Percentiles rank a stretch among this genome's conserved stretches.
phyloP scores from a whole-genome alignment of 2,329 filamentous ascomycete species.

The Fusarium verticillioides region DNA sequence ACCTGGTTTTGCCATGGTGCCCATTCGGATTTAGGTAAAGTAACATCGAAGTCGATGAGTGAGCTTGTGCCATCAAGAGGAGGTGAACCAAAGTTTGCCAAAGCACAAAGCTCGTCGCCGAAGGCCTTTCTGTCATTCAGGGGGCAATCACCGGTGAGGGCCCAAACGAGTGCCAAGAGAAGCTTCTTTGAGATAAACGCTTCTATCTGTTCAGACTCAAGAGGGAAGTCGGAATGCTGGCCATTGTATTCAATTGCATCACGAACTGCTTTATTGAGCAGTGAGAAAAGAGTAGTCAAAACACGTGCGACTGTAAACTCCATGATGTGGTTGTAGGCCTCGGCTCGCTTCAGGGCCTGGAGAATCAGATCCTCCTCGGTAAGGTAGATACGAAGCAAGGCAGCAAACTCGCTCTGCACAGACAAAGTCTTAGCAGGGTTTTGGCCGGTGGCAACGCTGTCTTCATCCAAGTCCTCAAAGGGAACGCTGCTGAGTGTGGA shows the following conservation, averaged over 20 bases:
- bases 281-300: conserved; percentile 91
- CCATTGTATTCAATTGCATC: conserved; percentile 96
- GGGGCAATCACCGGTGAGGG: conserved; percentile 93
- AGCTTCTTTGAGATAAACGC: conserved; percentile 93
- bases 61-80: conserved; percentile 81
- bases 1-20: conserved; percentile 94
- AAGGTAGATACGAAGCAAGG: conserved; percentile 80
- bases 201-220: conserved; percentile 91
- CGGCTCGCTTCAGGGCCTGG: conserved; percentile 79
- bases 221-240: conserved; percentile 91
- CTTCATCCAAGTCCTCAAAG: conserved; percentile 96
- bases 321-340: conserved; percentile 95
- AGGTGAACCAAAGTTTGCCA: conserved; percentile 88
- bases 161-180: conserved; percentile 92
- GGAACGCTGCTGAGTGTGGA: conserved; percentile 82
- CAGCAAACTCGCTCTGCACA: conserved; percentile 82
- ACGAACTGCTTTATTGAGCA: conserved; percentile 92
- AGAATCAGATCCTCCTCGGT: conserved; percentile 83
- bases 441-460: conserved; percentile 80
- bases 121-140: conserved; percentile 87
- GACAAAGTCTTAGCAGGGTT: conserved; percentile 81
- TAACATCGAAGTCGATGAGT: conserved; percentile 95
- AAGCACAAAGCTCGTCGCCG: conserved; percentile 82
- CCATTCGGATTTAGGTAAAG: conserved; percentile 89
- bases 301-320: conserved; percentile 93